A percentile compares a stretch with the other conserved stretches of the same genome.
These are phyloP conservation scores for Vigna angularis DNA, from an alignment of 306 rosid species.

Conservation along the genomic window DNA sequence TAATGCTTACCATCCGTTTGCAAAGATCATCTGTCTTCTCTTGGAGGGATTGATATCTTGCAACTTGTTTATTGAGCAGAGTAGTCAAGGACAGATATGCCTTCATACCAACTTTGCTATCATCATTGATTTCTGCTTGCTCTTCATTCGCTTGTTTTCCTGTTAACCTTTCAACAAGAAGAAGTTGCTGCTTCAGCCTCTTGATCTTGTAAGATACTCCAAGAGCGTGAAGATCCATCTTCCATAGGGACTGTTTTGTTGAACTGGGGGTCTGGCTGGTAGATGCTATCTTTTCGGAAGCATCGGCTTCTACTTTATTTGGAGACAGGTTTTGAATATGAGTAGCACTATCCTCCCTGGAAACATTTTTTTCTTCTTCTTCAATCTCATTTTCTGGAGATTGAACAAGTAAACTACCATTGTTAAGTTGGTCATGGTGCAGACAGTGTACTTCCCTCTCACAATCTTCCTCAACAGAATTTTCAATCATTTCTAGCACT, in stretches of 20 bases:
- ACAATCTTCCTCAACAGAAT: conserved; percentile 50
- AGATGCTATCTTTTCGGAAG: conserved; percentile 45
- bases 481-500: conserved; percentile 58
- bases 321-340: conserved; percentile 43
- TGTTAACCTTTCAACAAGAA: conserved; percentile 78
- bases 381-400: conserved; percentile 48
- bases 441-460: conserved; percentile 38
- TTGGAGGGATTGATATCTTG: conserved; percentile 86
- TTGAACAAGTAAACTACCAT: conserved; percentile 45
- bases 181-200: conserved; percentile 89
- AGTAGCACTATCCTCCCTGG: conserved; percentile 37
- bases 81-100: conserved; percentile 60
- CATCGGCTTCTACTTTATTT: conserved; percentile 37
- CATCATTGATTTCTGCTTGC: conserved; percentile 51
- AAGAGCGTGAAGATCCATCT: conserved; percentile 94
- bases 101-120: conserved; percentile 56
- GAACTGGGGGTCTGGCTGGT: conserved; percentile 50
- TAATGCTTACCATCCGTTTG: conserved; percentile 77
- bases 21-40: conserved; percentile 80
- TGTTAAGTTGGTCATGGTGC: conserved; percentile 19
- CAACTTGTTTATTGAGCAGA: conserved; percentile 78
- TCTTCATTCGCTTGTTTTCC: conserved; percentile 71
- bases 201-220: conserved; percentile 93
- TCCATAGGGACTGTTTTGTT: conserved; percentile 72
- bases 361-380: conserved; percentile 49